Evolutionary conservation across 2,329 filamentous ascomycete genomes (phyloP).

Genomic region (Fusarium armeniacum): DNA sequence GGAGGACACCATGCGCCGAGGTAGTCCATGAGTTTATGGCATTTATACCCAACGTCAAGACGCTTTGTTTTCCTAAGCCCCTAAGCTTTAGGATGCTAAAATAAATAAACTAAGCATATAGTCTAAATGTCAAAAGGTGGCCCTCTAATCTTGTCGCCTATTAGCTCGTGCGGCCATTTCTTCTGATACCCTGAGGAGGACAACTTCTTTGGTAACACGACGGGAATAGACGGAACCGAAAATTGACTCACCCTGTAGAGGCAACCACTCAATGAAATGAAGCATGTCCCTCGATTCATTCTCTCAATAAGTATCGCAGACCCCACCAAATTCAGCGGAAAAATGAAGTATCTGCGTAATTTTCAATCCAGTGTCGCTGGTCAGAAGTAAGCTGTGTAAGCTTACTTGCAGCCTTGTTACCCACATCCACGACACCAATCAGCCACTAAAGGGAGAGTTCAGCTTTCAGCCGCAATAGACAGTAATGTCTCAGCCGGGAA

Average conservation of each 20-base stretch:
- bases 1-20: background rate
- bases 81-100: no score
- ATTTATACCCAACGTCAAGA: no score
- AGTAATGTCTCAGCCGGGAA: background rate
- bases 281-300: background rate
- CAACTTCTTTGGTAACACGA: background rate
- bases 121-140: no score
- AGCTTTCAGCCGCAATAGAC: background rate
- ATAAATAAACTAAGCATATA: no score
- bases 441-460: background rate
- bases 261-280: rapidly evolving
- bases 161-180: no score
- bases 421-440: background rate
- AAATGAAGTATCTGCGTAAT: background rate
- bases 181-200: no score
- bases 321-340: no score
- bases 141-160: no score
- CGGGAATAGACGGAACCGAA: background rate
- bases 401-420: background rate
- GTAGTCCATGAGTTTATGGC: background rate
- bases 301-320: background rate
- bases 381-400: background rate
- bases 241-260: background rate
- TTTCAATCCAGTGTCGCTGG: background rate
- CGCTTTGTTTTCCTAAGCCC: no score